Percentiles rank a stretch among this genome's conserved stretches.
Conservation (phyloP, 805 yeast species). For the Ogataea siamensis region DNA sequence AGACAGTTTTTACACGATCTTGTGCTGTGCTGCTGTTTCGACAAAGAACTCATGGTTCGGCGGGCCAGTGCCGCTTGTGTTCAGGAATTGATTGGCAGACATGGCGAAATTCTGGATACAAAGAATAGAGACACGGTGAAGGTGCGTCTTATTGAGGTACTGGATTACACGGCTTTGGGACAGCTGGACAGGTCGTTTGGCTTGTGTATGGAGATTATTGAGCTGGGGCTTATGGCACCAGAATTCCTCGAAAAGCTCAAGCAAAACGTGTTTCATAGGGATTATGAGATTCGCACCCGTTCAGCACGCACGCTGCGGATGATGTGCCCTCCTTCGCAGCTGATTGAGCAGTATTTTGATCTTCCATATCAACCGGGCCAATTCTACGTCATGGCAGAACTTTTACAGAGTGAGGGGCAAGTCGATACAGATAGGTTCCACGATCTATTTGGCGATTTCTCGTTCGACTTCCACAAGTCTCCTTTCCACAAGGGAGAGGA, state of each 20-base stretch:
- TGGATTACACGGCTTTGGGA: conserved; percentile 52
- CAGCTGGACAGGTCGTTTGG: conserved; percentile 40
- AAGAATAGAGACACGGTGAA: conserved; percentile 36
- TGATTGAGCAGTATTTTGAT: neutral
- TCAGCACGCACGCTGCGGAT: conserved; percentile 39
- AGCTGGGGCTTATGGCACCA: conserved; percentile 16
- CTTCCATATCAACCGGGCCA: conserved; percentile 2
- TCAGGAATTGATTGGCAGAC: conserved; percentile 83
- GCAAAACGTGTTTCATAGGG: conserved; percentile 36
- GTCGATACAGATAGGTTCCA: conserved; percentile 10
- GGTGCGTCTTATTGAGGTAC: conserved; percentile 53
- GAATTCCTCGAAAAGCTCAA: conserved; percentile 35
- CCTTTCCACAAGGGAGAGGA: conserved; percentile 39
- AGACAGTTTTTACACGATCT: conserved; percentile 37
- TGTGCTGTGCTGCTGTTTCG: conserved; percentile 59
- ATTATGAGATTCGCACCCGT: conserved; percentile 41
- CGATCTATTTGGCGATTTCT: conserved; percentile 6
- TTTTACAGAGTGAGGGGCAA: conserved; percentile 9
- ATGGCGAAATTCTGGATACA: conserved; percentile 38
- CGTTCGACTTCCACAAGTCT: conserved; percentile 37
- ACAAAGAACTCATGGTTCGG: conserved; percentile 69
- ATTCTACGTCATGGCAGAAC: conserved; percentile 25
- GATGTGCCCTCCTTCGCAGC: neutral
- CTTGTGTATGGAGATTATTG: conserved; percentile 16
- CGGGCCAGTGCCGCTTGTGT: conserved; percentile 84